Percentiles rank a stretch among this genome's conserved stretches.
phyloP scores from a whole-genome alignment of 169 alveolate genomes.

The Eimeria sp. region DNA sequence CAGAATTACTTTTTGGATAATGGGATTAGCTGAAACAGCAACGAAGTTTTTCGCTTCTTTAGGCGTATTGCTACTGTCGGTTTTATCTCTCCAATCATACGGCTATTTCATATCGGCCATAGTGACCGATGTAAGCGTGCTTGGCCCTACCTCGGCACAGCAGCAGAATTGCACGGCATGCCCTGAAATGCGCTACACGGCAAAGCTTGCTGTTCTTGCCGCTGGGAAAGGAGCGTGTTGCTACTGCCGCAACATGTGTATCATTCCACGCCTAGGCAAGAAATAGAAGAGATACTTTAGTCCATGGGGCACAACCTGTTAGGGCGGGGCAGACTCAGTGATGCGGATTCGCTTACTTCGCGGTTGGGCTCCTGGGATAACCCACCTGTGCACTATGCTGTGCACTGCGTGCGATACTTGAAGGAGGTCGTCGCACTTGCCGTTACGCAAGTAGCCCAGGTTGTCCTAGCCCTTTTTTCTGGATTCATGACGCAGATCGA shows the following conservation, averaged over 20 bases:
- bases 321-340: too few species aligned
- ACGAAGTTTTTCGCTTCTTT: slow-evolving; percentile 69
- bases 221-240: background rate
- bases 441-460: slow-evolving; percentile 70
- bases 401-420: background rate
- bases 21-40: slow-evolving; percentile 67
- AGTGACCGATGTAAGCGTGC: slow-evolving; percentile 45
- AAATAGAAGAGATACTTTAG: background rate
- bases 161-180: background rate
- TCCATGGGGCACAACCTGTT: background rate
- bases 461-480: slow-evolving; percentile 76
- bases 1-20: slow-evolving; percentile 73
- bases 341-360: background rate
- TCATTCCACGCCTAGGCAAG: background rate
- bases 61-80: slow-evolving; percentile 62
- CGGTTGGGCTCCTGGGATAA: background rate
- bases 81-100: slow-evolving; percentile 52
- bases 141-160: background rate
- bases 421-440: slow-evolving; percentile 74
- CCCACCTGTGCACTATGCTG: background rate
- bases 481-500: slow-evolving; percentile 81
- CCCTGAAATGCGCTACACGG: background rate
- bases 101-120: slow-evolving; percentile 62
- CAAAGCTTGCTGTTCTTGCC: background rate
- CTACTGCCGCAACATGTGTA: background rate